These are phyloP conservation scores for Senna siamea DNA, from an alignment of 306 rosid genomes.

Conservation along the genomic window DNA sequence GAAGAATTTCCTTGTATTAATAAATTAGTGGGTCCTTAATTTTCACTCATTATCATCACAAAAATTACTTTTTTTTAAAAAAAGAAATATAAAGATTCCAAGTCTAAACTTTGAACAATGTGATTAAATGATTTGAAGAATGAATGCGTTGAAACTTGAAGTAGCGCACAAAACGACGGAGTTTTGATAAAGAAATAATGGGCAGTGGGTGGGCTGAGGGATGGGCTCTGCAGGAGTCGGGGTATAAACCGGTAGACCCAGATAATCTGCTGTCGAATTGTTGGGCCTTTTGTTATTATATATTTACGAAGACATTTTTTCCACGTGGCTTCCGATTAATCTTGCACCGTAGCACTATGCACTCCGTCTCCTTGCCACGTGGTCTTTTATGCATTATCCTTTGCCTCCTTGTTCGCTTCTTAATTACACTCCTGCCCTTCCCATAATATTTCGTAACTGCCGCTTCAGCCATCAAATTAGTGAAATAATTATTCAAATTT, in stretches of 20 bases:
- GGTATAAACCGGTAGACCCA: conserved; percentile 37
- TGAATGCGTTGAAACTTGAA: not conserved
- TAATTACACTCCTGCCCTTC: not conserved
- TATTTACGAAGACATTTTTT: conserved; percentile 16
- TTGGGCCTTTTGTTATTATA: not conserved
- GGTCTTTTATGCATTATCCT: not conserved
- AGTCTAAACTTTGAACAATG: not conserved
- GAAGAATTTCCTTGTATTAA: conserved; percentile 31
- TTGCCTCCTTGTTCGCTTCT: not conserved
- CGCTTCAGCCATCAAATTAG: no score
- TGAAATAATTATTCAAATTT: no score
- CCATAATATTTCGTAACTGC: no score
- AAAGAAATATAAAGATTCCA: not conserved
- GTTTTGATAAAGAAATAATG: not conserved
- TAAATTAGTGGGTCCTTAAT: no score
- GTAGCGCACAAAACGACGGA: conserved; percentile 10
- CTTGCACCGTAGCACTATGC: conserved; percentile 45
- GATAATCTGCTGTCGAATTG: conserved; percentile 46
- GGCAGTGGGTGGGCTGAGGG: not conserved
- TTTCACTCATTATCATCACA: not conserved
- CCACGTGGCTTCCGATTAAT: conserved; percentile 50
- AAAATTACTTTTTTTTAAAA: not conserved
- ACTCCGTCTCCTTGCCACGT: conserved; percentile 48
- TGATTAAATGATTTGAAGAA: not conserved
- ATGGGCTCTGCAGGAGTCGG: conserved; percentile 31